Evolutionary conservation across 176 grass and related monocot species (phyloP), one percentile per base, ranked within the genome.

Genomic region (Oryza officinalis): DNA sequence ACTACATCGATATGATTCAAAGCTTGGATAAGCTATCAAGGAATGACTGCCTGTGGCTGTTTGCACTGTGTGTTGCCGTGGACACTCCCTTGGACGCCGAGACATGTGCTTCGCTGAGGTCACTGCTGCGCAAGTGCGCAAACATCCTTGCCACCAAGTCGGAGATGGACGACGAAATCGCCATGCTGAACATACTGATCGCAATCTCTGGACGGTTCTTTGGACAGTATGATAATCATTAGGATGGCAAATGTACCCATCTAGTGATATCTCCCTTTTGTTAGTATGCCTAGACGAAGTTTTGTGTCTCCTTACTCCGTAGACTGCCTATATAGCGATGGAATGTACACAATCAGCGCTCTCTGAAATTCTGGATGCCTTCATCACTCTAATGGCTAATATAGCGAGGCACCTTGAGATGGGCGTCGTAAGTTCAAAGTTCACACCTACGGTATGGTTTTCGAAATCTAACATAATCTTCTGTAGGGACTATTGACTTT

Each of bases 11-110:
- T 46, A 90, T 88, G 91, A 68, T 91, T 30, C 87, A 94, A 27
- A 92, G 93, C 74, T 69, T 84, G 77, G 80, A 75, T 60, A 63
- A 69, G 11, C 54, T 98, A 6, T 93, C 87, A n/a, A 88, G 81
- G 83, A 87, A 94, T 17, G 81, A 98, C 46, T 98, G 93, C 82
- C n/a, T 95, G 20, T 95, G 93, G 89, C 66, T 95, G 9, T 98
- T 98, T 91, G 87, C 93, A 18, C 35, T 98, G 6, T 93, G 89
- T 59, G 85, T 85, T 2, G 67, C 85, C 10, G 85, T 98, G 3
- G 89, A 95, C 18, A 64, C 75, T 33, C 96, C 93, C 27, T 52
- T 95, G 8, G 71, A 92, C 3, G 89, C 83, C 1, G 89, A 94
- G 68, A 92, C 89, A 10, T 95, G 87, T 38, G 85, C 96, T 35